Evolutionary conservation across 495 filamentous ascomycete species (phyloP), one percentile per base, ranked within the genome.

Genomic region (Xylaria bambusicola): DNA sequence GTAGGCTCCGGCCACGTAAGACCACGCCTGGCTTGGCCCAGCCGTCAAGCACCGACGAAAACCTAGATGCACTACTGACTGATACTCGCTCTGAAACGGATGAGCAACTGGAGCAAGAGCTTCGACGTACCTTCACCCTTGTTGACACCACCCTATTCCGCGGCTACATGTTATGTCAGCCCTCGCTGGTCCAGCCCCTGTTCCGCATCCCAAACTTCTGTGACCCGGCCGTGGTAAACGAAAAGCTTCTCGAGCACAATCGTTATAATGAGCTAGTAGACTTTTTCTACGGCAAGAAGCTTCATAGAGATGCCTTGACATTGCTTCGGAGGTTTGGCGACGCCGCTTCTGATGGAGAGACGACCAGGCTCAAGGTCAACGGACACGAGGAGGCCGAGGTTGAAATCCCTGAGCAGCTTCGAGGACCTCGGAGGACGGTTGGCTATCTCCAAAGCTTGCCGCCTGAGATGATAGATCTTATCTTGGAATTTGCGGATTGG

Each of bases 161-260:
- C 23, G 87, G 90, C 2, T 92, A 94, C 67, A 97, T 98, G 90
- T 91, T 90, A 61, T 89, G 87, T 5, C 87, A 85, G 10, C 94
- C 94, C 5, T 84, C 88, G 1, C 79, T 98, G 0, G 92, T 91
- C 27, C 91, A 89, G 0, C 89, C 92, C 2, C 84, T 99, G 0
- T 97, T 99, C 74, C 91, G 95, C 13, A 91, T 98, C 49, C 87
- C 91, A 69, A 99, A 99, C 70, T 97, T 96, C 72, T 97, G 94
- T 65, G 93, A 98, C 62, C 93, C 94, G 0, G 88, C 90, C 26
- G 94, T 99, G 1, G 93, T 99, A 24, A 93, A 95, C 70, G 89
- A 97, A 72, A 87, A 90, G 60, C 80, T 99, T 8, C 86, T 95
- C 58, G 92, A 96, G 69, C 89, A 86, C 51, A 88, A 89, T 41